Evolutionary conservation across 495 filamentous ascomycete genomes (phyloP), one percentile per base, ranked within the genome.

Genomic region (Trichoderma gamsii): DNA sequence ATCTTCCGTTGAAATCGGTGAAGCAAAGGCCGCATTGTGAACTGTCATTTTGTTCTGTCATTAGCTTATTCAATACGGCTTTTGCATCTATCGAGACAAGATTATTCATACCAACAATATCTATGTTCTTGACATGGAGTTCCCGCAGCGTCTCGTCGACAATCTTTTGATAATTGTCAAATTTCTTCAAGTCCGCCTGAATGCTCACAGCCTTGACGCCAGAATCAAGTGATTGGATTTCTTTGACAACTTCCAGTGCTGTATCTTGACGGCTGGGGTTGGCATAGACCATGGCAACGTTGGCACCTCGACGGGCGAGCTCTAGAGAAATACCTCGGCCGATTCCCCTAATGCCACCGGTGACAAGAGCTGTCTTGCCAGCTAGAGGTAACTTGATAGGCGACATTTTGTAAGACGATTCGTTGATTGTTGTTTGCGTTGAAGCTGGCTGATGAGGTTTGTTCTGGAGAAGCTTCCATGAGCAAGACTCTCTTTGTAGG

Each of bases 261-360:
- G 83, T 77, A 6, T 73, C 72, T 7, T n/a, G 8, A 64, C 61
- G 61, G 41, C 85, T 81, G 75, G 83, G 86, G 69, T 84, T 84
- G 73, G 85, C 84, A 74, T 92, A 96, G 84, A 93, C 93, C 76
- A 96, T 84, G 25, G 91, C 84, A 43, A 96, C 83, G 66, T 83
- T 86, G 67, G 89, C 88, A n/a, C 90, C 90, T 69, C 89, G 87
- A 71, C 83, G 82, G 70, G 85, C 91, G 51, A 96, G 86, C 75
- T 93, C 91, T 3, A 92, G 81, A 23, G 90, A 90, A 70, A 92
- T 92, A 21, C 87, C 89, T 21, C 84, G 80, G 32, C 91, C 92
- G 73, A 96, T 92, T 63, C 90, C 90, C 15, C 90, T 87, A 41
- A 86, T 84, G 70, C 83, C 77, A 27, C 84, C 76, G 72, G 76